Evolutionary conservation across 352 stramenopile species (phyloP), one percentile per base, ranked within the genome.

Genomic region (Chrysophaeum taylorii): DNA sequence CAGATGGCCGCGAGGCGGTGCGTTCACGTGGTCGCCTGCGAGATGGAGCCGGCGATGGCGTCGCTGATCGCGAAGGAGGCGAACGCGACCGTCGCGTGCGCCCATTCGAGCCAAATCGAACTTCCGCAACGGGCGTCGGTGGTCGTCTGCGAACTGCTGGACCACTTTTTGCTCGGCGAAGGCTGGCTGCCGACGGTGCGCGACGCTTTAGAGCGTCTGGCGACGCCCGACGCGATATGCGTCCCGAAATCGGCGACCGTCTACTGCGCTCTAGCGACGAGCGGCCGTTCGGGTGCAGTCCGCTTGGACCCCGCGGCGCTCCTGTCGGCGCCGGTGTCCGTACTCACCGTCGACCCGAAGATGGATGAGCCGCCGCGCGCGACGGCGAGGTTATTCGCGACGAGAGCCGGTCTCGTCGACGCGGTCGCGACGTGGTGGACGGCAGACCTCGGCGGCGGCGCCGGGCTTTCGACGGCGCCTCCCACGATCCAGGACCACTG

Each of bases 21-120:
- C 48, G 57, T 21, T 25, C 57, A 66, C 36, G 57, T 66, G 2
- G 57, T 66, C 14, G 35, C 33, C 2, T 45, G 31, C 33, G 57
- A 66, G 57, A 66, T 66, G 57, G 57, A 66, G 57, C 57, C 57
- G 33, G 57, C 57, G 9, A 42, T 66, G 57, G 15, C 5, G 16
- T n/a, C n/a, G n/a, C n/a, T n/a, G n/a, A n/a, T n/a, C n/a, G n/a
- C n/a, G n/a, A n/a, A n/a, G n/a, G n/a, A n/a, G n/a, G n/a, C n/a
- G n/a, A n/a, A n/a, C n/a, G n/a, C n/a, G n/a, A 23, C 7, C 7
- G 4, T 66, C 57, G 57, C 57, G 33, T 15, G 27, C 27, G 25
- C n/a, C 4, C 9, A 39, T 33, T 66, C 57, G 12, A 35, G 7
- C 33, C 33, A 42, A 23, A 25, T 66, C 1, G 14, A 15, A 2